Evolutionary conservation across 495 filamentous ascomycete species (phyloP), one percentile per base, ranked within the genome.

Genomic region (Penicillium turbatum): DNA sequence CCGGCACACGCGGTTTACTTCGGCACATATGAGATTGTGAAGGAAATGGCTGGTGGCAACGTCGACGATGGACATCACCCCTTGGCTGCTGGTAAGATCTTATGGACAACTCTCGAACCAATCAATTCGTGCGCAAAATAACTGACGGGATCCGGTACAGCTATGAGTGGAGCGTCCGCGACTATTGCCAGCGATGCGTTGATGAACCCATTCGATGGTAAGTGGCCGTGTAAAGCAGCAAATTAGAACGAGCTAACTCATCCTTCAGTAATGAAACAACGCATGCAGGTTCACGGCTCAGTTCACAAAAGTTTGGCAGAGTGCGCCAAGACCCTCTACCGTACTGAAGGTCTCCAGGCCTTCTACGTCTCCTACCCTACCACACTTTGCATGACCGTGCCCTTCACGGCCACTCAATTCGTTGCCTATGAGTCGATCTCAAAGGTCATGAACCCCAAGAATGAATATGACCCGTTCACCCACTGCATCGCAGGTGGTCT

Each of bases 281-380:
- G 93, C 44, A 99, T 99, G 93, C 93, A 99, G 67, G 86, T 99
- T 49, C 90, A 96, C 58, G 86, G 92, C 55, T 97, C 95, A n/a
- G 80, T 85, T 37, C 95, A 97, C 72, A 86, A 83, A 62, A 88
- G 84, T 8, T 83, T 97, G 66, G 61, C 74, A 35, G 86, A 96
- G 65, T 99, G 93, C 77, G 90, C 91, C 30, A 81, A 77, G 64
- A 82, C 87, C 44, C 85, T 97, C 45, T 97, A 96, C 75, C 82
- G 77, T 56, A 86, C 82, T 47, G 93, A 99, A 71, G 93, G 93
- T 30, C 68, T 97, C 43, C 79, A 82, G 17, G 93, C 93, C 36
- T 99, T 99, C 77, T 99, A 97, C 78, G 83, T 97, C 62, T 99
- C 93, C 39, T 99, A 99, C 70, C 93, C 93, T 8, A 99, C 95